Base-by-base conservation (phyloP, 106 monocot species). In the Dendrobium chrysotoxum region DNA sequence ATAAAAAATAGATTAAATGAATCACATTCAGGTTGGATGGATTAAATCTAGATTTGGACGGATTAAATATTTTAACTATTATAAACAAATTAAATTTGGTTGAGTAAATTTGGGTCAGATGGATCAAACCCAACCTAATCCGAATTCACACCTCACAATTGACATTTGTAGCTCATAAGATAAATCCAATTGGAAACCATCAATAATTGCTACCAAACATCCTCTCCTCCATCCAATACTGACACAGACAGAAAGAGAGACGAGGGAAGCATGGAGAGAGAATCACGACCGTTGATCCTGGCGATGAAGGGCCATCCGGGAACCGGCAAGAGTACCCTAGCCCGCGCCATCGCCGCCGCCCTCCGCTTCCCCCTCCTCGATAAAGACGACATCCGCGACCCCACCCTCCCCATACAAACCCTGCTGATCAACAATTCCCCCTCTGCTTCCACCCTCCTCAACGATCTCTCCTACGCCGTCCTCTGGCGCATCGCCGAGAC, bases 251-350 rank as follows among this genome's bases (percentile, higher is more conserved):
- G 78, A 79, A 67, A 71, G 17, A 76, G 61, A 23, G 46, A 65
- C 31, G 40, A 15, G 28, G 80, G 72, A 68, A 68, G 28, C 26
- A 68, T 77, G 82, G 77, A 70, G 54, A 77, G 70, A 17, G 23
- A 72, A 74, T 58, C 73, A 0, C 55, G 35, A 50, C 87, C 91
- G 44, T 12, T 90, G 68, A 83, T 91, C 47, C 83, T 99, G 58
- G 98, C 95, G 25, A 95, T 99, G 98, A 99, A 99, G 68, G 98
- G 98, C 35, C 98, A 99, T 71, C 98, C 95, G 0, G 98, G 95
- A 30, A 93, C 89, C 21, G 98, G 98, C 82, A 99, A 99, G 80
- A 84, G 82, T 82, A 99, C 98, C 10, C 84, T 95, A 23, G 92
- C 95, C 12, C 82, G 87, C 12, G 83, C 89, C 79, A 28, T 93